Evolutionary conservation across 2,329 filamentous ascomycete genomes (phyloP).

Genomic region (Epichloe gansuensis): DNA sequence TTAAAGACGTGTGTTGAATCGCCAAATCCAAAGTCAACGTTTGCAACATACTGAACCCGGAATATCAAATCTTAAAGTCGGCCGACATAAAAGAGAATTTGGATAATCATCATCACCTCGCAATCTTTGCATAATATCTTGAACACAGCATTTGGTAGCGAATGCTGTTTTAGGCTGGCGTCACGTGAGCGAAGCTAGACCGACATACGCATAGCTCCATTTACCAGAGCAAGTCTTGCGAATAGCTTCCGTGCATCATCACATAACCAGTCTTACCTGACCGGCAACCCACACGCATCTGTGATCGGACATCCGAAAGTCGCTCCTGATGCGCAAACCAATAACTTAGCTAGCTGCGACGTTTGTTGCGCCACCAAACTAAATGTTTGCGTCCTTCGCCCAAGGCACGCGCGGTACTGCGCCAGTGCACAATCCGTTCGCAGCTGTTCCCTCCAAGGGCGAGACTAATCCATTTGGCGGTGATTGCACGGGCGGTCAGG

Average conservation of each 20-base stretch:
- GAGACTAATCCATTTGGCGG: slow-evolving; percentile 17
- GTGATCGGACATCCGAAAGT: background rate
- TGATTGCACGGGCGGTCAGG: slow-evolving; percentile 18
- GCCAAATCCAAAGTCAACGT: no score
- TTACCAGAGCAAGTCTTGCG: background rate
- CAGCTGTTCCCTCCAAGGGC: slow-evolving; percentile 6
- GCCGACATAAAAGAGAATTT: no score
- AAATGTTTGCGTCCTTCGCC: slow-evolving; percentile 27
- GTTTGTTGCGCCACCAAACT: slow-evolving; percentile 27
- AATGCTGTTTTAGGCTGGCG: background rate
- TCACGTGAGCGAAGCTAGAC: slow-evolving; percentile 4
- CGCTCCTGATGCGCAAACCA: slow-evolving; percentile 21
- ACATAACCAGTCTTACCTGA: background rate
- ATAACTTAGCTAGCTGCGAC: slow-evolving; percentile 26
- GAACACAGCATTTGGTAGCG: no score
- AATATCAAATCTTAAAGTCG: no score
- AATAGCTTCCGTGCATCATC: slow-evolving; percentile 4
- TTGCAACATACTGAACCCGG: no score
- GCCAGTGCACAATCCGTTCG: slow-evolving; percentile 25
- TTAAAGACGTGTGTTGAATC: no score
- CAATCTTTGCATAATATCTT: no score
- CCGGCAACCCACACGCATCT: background rate
- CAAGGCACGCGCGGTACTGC: slow-evolving; percentile 23
- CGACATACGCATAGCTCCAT: background rate
- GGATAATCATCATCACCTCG: no score